These are phyloP conservation scores for Candida vaughaniae DNA, from an alignment of 805 yeast species.

Conservation along the genomic window DNA sequence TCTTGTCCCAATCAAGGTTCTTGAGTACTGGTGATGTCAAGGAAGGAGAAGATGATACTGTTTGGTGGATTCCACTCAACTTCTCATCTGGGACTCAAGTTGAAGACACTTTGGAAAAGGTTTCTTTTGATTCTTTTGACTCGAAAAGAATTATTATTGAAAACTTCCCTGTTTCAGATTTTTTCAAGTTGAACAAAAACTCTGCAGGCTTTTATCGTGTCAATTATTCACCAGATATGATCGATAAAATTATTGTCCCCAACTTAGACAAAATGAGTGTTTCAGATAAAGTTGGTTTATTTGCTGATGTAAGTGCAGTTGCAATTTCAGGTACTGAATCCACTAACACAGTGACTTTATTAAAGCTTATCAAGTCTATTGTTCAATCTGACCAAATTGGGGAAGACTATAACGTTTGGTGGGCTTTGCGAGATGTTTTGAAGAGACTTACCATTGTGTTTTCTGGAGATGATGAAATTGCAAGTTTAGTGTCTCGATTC, in stretches of 20 bases:
- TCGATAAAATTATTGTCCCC: constrained; percentile 40
- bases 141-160: constrained; percentile 20
- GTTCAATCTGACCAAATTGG: constrained; percentile 26
- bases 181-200: constrained; percentile 50
- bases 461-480: constrained; percentile 20
- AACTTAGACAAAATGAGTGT: constrained; percentile 39
- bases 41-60: constrained; percentile 54
- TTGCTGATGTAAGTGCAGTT: constrained; percentile 52
- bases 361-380: constrained; percentile 39
- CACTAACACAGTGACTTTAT: constrained; percentile 40
- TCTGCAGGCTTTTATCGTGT: constrained; percentile 55
- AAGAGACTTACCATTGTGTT: constrained; percentile 36
- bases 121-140: constrained; percentile 22
- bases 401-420: constrained; percentile 52
- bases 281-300: constrained; percentile 52
- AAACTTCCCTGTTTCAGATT: constrained; percentile 20
- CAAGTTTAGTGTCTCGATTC: constrained; percentile 30
- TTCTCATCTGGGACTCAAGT: constrained; percentile 21
- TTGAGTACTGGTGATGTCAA: constrained; percentile 60
- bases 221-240: constrained; percentile 44
- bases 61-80: constrained; percentile 61
- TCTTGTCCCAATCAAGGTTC: constrained; percentile 58
- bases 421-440: constrained; percentile 42
- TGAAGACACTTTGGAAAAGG: background rate
- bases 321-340: constrained; percentile 45